Conservation (phyloP, 139 green algal genomes). For the Limnomonas spitsbergensis region DNA sequence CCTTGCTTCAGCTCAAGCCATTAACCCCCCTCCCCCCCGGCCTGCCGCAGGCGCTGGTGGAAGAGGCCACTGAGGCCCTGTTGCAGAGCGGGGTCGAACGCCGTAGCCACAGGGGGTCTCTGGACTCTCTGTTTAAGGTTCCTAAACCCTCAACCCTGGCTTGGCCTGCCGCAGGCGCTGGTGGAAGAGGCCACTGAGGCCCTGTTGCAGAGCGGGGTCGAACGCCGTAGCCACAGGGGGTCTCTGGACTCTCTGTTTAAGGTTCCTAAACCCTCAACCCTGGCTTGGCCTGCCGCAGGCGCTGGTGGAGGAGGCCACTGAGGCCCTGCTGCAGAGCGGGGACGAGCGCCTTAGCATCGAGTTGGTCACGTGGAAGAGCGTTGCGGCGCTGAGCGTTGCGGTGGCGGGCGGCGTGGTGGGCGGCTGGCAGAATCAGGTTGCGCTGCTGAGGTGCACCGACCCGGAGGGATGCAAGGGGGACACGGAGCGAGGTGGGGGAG, state of each 20-base stretch:
- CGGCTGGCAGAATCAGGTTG: conserved; percentile 55
- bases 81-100: too few relatives aligned
- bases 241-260: too few relatives aligned
- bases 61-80: conserved; percentile 44
- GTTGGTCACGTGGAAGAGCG: conserved; percentile 68
- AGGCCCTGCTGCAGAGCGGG: conserved; percentile 33
- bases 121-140: too few relatives aligned
- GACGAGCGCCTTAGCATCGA: background rate
- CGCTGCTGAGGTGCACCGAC: conserved; percentile 49
- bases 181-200: conserved; percentile 42
- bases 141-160: too few relatives aligned
- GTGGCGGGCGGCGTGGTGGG: conserved; percentile 68
- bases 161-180: too few relatives aligned
- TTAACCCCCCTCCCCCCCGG: too few relatives aligned
- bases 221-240: too few relatives aligned
- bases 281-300: too few relatives aligned
- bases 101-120: too few relatives aligned
- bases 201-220: conserved; percentile 37
- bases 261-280: too few relatives aligned
- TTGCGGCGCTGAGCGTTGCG: conserved; percentile 57
- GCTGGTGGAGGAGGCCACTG: conserved; percentile 40
- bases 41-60: too few relatives aligned
- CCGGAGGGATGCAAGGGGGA: conserved; percentile 28
- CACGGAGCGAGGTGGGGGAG: conserved; percentile 31
- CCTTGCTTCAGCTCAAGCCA: too few relatives aligned